These are phyloP conservation scores for Hymenoscyphus repandus DNA, from an alignment of 2,329 filamentous ascomycete genomes.

Conservation along the genomic window DNA sequence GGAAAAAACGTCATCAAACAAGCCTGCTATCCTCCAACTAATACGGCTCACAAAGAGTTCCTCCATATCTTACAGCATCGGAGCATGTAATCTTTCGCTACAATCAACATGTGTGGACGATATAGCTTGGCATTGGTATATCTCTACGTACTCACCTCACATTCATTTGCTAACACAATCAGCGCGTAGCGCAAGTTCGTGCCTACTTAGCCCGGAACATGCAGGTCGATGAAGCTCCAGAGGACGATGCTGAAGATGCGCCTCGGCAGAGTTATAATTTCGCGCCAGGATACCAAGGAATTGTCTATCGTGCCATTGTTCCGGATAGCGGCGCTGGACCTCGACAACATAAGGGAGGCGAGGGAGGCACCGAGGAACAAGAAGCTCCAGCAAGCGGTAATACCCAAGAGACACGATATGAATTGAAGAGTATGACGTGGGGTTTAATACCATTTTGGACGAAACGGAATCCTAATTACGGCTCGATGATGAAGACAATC, in stretches of 20 bases:
- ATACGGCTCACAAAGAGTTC: not conserved
- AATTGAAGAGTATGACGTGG: constrained; percentile 93
- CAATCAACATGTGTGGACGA: constrained; percentile 29
- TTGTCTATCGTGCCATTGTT: constrained; percentile 77
- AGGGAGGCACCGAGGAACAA: constrained; percentile 21
- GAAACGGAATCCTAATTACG: constrained; percentile 73
- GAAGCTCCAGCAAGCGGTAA: constrained; percentile 20
- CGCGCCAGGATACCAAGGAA: constrained; percentile 77
- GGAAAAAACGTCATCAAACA: too few species aligned
- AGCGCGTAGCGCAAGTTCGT: constrained; percentile 75
- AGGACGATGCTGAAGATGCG: constrained; percentile 54
- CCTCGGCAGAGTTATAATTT: constrained; percentile 85
- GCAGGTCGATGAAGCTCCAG: constrained; percentile 64
- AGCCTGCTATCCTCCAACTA: too few species aligned
- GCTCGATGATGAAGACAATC: constrained; percentile 78
- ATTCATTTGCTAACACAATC: not conserved
- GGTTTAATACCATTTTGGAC: constrained; percentile 92
- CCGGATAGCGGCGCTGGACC: constrained; percentile 54
- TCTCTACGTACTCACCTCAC: not conserved
- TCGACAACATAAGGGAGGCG: constrained; percentile 20
- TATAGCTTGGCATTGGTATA: constrained; percentile 30
- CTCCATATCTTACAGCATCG: not conserved
- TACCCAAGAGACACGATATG: constrained; percentile 53
- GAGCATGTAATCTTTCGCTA: not conserved
- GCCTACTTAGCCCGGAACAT: constrained; percentile 69